Evolutionary conservation across 768 basidiomycete species (phyloP).

Genomic region (Suillus subluteus): DNA sequence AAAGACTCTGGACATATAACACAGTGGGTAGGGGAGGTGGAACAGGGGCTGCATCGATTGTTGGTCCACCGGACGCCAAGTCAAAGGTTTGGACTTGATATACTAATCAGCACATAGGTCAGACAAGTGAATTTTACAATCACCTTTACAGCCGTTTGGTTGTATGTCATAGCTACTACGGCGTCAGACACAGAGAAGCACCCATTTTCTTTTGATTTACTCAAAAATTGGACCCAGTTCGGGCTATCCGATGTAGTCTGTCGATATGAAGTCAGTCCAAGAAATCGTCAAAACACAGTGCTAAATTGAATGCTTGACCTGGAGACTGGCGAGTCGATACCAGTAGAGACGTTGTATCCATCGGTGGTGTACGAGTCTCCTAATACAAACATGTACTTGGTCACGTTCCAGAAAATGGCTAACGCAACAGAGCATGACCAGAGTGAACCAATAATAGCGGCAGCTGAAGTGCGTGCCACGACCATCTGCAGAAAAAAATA

Average conservation of each 20-base stretch:
- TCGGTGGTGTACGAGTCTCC: conserved; percentile 66
- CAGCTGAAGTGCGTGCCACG: conserved; percentile 3
- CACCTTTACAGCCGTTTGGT: conserved; percentile 56
- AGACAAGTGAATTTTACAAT: background rate
- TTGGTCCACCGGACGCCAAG: conserved; percentile 69
- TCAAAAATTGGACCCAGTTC: conserved; percentile 61
- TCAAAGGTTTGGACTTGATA: conserved; percentile 53
- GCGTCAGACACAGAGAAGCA: conserved; percentile 8
- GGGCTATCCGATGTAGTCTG: conserved; percentile 64
- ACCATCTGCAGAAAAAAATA: conserved; percentile 15
- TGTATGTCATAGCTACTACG: conserved; percentile 51
- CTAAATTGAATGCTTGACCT: conserved; percentile 34
- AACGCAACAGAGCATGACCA: conserved; percentile 12
- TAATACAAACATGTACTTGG: conserved; percentile 59
- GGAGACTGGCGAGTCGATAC: conserved; percentile 52
- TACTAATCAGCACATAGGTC: background rate
- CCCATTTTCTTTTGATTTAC: conserved; percentile 32
- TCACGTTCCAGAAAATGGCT: conserved; percentile 51
- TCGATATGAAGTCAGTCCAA: conserved; percentile 8
- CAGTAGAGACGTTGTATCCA: conserved; percentile 62
- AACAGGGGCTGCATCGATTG: conserved; percentile 61
- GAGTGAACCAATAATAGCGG: conserved; percentile 12
- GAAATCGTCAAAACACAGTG: background rate
- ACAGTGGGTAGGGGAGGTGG: conserved; percentile 54
- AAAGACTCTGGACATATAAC: conserved; percentile 38